Evolutionary conservation across 108 stramenopile species (phyloP), one percentile per base, ranked within the genome.

Genomic region (Cyclotella distinguenda): DNA sequence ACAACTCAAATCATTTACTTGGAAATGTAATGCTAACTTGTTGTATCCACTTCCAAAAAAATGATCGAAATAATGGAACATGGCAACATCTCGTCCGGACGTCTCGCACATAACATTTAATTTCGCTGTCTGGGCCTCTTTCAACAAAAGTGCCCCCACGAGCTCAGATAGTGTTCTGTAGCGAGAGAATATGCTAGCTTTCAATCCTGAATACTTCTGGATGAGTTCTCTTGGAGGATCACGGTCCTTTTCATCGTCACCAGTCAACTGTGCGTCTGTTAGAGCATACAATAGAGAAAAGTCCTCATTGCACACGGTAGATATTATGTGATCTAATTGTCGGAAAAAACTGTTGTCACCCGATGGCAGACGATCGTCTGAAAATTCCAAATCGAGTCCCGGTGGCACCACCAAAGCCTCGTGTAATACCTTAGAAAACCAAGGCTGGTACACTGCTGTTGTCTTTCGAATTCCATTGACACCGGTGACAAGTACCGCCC

Each of bases 381-480:
- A 25, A 23, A 54, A 48, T 22, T 59, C 36, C 19, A 42, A 26
- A 16, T 30, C 26, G 7, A 34, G 52, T 10, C 50, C 44, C 1
- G 44, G 0, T n/a, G 6, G 73, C 12, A 28, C 36, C 7, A 80
- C 74, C 66, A 95, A 47, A 19, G 93, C 87, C 60, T 88, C 90
- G 12, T 57, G 33, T 33, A 95, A 70, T 12, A 85, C 50, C 18
- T 85, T 25, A 12, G 65, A 28, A 64, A 90, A 90, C 93, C 90
- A 91, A 19, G 87, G 84, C 62, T 91, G 86, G 68, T 95, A 86
- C 46, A 95, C 71, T 16, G 86, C 83, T 0, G 90, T 90, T 3
- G 93, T 87, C 60, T 95, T 91, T 12, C 93, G 83, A 45, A 95
- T 91, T 1, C 93, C 93, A 63, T 95, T 95, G 8, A 91, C 82